Base-by-base conservation (phyloP, 1,139 yeast species). In the Trichomonascaceae sp. region DNA sequence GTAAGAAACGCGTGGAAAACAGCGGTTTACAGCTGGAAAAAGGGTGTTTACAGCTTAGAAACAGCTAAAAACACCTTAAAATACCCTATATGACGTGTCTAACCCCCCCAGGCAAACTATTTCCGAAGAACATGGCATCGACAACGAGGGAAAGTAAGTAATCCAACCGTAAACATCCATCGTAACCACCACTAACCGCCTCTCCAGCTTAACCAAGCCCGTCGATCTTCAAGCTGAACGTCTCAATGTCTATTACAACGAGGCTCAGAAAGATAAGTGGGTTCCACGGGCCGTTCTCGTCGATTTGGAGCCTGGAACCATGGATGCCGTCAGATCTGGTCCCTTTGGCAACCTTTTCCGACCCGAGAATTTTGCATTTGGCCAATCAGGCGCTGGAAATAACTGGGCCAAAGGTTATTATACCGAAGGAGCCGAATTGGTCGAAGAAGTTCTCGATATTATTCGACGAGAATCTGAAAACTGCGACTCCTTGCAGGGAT, bases 391-490 rank as follows among this genome's bases (percentile, higher is more conserved):
- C 43, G 96, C 96, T 6, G 96, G 96, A 64, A 89, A 89, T 67
- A 95, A 87, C 65, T 89, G 96, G 96, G 96, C 96, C 58, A 89
- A 88, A 73, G 96, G 96, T 69, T 95, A 87, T 73, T 89, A 89
- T 76, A 89, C 96, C 49, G 96, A 89, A 72, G 96, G 96, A 65
- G 96, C 96, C 4, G 96, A 89, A 75, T 78, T 89, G 61, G 93
- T 87, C 52, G 96, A 89, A 69, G 81, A 89, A 32, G 96, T 89
- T 38, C 74, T 89, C 78, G 96, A 89, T 63, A 90, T 85, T 47
- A 83, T 89, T 54, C 84, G 96, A 75, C 85, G 96, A 72, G 96
- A 89, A 74, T 96, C 95, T 38, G 96, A 89, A 76, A 87, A 86
- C 46, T 84, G 95, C 72, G 96, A 89, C 71, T 85, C 95, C 58